Base-by-base conservation (phyloP, 306 rosid genomes). In the Castanopsis chinensis region DNA sequence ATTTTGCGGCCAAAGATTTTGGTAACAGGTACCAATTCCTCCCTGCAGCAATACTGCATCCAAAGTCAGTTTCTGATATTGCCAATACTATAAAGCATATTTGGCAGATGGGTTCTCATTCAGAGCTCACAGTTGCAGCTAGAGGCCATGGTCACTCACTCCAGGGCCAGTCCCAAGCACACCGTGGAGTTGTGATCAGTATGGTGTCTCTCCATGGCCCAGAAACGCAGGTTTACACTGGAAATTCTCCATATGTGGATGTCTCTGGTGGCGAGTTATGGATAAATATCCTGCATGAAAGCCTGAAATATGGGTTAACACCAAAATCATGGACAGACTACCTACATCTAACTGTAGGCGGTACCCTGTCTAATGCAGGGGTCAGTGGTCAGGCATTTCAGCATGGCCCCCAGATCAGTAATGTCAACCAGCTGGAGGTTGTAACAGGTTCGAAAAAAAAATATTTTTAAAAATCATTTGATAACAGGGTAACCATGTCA, bases 121-220 rank as follows among this genome's bases (percentile, higher is more conserved):
- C 99, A 1, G 89, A 90, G 43, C 94, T 93, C 56, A 93, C 91
- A 11, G 89, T 93, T 72, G 98, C 96, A 25, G 98, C 98, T 5
- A 82, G 98, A 88, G 99, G 99, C 73, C 99, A 96, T 69, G 99
- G 98, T 14, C 99, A 96, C 92, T 93, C 99, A 18, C 93, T 96
- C 74, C 92, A 83, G 15, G 99, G 99, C 53, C 98, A 96, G 80
- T 81, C 99, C 41, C 98, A 96, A 80, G 83, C 96, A 74, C 92
- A 85, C 72, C 79, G 79, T 58, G 99, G 99, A 83, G 75, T 96
- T 68, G 97, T 96, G 73, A 85, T 96, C 82, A 91, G 77, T 75
- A 96, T 96, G 98, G 94, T 91, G 85, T 89, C 97, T 32, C 92
- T 96, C 54, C 84, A 80, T 73, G 59, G 52, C 73, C 80, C 75